These are phyloP conservation scores for Cyclotella choctawhatcheeana DNA, from an alignment of 108 stramenopile genomes.

Conservation along the genomic window DNA sequence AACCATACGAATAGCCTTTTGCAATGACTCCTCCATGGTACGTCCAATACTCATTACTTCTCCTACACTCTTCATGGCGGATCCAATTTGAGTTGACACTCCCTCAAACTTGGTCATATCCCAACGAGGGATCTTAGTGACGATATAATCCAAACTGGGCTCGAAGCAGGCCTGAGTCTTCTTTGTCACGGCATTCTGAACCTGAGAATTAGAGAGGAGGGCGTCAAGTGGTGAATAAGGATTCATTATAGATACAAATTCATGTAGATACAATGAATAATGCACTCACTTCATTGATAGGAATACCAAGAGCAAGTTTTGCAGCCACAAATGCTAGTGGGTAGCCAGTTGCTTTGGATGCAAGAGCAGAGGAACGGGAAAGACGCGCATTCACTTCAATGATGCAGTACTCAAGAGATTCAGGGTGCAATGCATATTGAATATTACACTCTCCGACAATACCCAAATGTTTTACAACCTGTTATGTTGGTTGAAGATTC, in stretches of 20 bases:
- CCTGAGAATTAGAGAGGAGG: too few species aligned
- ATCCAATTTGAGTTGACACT: slow-evolving; percentile 92
- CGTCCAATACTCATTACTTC: slow-evolving; percentile 99
- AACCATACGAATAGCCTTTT: slow-evolving; percentile 99
- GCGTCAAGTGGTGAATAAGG: too few species aligned
- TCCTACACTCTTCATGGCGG: slow-evolving; percentile 98
- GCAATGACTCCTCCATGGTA: slow-evolving; percentile 95
- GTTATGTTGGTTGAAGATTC: slow-evolving; percentile 3
- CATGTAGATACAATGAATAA: too few species aligned
- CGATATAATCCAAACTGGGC: slow-evolving; percentile 98
- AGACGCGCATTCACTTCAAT: slow-evolving; percentile 99
- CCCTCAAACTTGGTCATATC: slow-evolving; percentile 96
- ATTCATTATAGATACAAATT: too few species aligned
- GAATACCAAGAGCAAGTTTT: slow-evolving; percentile 93
- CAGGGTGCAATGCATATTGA: slow-evolving; percentile 98
- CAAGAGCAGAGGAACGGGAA: slow-evolving; percentile 96
- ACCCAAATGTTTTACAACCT: slow-evolving; percentile 96
- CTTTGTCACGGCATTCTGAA: slow-evolving; percentile 96
- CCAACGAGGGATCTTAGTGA: slow-evolving; percentile 98
- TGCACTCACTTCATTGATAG: slow-evolving; percentile 93
- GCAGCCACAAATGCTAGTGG: slow-evolving; percentile 98
- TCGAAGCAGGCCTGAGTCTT: slow-evolving; percentile 97
- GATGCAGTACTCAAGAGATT: slow-evolving; percentile 94
- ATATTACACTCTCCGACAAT: slow-evolving; percentile 99
- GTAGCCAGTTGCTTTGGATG: slow-evolving; percentile 99